Evolutionary conservation across 495 filamentous ascomycete species (phyloP).

Genomic region (Niebla homalea): DNA sequence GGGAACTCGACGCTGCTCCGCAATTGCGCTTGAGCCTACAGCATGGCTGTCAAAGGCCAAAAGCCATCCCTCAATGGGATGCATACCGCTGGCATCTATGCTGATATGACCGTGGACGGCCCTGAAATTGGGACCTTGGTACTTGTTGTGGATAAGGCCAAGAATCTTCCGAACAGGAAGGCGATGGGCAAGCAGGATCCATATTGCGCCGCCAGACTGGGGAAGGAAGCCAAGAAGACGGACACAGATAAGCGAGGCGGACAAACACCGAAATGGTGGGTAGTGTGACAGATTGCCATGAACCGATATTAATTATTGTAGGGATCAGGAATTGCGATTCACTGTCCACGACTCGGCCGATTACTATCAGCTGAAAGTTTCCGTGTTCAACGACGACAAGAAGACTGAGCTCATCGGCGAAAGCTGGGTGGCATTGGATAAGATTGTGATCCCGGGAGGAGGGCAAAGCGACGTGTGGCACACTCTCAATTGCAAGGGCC

Average conservation of each 20-base stretch:
- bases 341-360: slow-evolving; percentile 92
- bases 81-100: slow-evolving; percentile 89
- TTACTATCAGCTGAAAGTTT: slow-evolving; percentile 86
- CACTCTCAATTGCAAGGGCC: slow-evolving; percentile 67
- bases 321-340: slow-evolving; percentile 96
- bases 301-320: slow-evolving; percentile 24
- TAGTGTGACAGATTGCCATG: neutral
- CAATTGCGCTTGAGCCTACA: neutral
- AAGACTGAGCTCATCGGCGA: slow-evolving; percentile 93
- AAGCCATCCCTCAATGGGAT: slow-evolving; percentile 24
- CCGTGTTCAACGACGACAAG: slow-evolving; percentile 95
- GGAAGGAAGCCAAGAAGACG: slow-evolving; percentile 97
- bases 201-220: slow-evolving; percentile 84
- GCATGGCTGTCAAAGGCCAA: slow-evolving; percentile 25
- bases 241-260: slow-evolving; percentile 87
- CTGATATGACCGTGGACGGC: slow-evolving; percentile 90
- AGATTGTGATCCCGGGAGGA: slow-evolving; percentile 71
- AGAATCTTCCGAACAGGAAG: slow-evolving; percentile 92
- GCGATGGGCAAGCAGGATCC: slow-evolving; percentile 98
- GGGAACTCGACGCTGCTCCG: too few relatives aligned
- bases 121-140: slow-evolving; percentile 90
- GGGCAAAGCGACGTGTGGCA: slow-evolving; percentile 93
- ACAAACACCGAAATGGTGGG: slow-evolving; percentile 90
- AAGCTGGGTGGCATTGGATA: slow-evolving; percentile 68
- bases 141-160: slow-evolving; percentile 78